Conservation (phyloP, 108 stramenopile genomes). For the Schizochytrium sp. region DNA sequence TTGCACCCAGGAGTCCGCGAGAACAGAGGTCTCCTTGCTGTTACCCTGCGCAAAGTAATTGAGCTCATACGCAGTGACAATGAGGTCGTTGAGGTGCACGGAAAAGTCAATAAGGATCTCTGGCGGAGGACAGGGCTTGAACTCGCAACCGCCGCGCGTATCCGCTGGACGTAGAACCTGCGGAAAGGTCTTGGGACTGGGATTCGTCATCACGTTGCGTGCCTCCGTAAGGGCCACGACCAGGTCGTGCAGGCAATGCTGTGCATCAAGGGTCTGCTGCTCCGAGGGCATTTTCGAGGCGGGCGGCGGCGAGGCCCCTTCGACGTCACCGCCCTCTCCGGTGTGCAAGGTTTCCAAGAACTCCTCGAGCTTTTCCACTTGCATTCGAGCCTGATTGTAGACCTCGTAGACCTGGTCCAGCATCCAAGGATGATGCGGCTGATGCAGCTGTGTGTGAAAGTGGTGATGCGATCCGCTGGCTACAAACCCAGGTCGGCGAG, state of each 20-base stretch:
- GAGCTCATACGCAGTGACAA: background rate
- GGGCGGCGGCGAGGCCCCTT: background rate
- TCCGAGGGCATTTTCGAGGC: background rate
- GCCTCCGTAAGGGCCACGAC: background rate
- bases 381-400: background rate
- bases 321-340: background rate
- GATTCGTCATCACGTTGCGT: background rate
- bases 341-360: background rate
- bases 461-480: background rate
- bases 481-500: background rate
- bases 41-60: background rate
- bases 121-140: background rate
- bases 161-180: background rate
- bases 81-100: background rate
- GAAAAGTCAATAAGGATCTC: conserved; percentile 3
- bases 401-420: conserved; percentile 1
- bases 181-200: background rate
- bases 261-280: background rate
- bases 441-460: background rate
- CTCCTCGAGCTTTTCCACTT: background rate
- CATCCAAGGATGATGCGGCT: background rate
- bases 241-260: background rate
- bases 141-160: background rate
- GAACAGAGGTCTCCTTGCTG: background rate
- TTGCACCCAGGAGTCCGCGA: background rate